Conservation (phyloP, 1,139 yeast genomes). For the Torulaspora pretoriensis region DNA sequence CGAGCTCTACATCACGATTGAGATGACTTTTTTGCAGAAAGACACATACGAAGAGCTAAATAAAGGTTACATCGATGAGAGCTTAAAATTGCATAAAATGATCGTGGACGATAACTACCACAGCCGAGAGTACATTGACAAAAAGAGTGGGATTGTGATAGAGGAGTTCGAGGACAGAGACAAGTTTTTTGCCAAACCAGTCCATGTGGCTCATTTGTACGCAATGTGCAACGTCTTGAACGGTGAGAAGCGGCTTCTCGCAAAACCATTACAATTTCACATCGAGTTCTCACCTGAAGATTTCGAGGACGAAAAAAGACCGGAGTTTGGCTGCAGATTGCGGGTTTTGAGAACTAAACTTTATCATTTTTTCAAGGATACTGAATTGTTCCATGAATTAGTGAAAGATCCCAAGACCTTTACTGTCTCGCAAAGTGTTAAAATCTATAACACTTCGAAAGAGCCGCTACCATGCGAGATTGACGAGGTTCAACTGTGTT, state of each 20-base stretch:
- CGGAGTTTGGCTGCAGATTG: slow-evolving; percentile 68
- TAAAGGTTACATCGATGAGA: slow-evolving; percentile 32
- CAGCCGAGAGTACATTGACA: slow-evolving; percentile 33
- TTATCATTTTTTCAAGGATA: slow-evolving; percentile 49
- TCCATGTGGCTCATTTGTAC: slow-evolving; percentile 72
- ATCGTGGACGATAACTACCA: slow-evolving; percentile 35
- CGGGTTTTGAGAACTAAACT: slow-evolving; percentile 55
- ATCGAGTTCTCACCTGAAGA: slow-evolving; percentile 82
- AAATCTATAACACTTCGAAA: slow-evolving; percentile 35
- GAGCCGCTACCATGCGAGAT: slow-evolving; percentile 30
- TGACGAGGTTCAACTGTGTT: slow-evolving; percentile 54
- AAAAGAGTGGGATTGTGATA: slow-evolving; percentile 33
- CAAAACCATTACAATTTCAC: slow-evolving; percentile 52
- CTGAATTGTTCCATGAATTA: slow-evolving; percentile 42
- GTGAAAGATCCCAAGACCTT: slow-evolving; percentile 17
- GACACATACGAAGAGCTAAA: slow-evolving; percentile 35
- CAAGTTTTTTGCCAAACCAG: slow-evolving; percentile 63
- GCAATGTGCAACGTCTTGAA: slow-evolving; percentile 45
- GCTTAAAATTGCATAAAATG: slow-evolving; percentile 29
- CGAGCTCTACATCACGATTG: slow-evolving; percentile 35
- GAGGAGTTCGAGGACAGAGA: slow-evolving; percentile 55
- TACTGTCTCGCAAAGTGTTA: slow-evolving; percentile 36
- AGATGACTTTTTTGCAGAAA: slow-evolving; percentile 35
- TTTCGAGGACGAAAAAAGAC: slow-evolving; percentile 49
- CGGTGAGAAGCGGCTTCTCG: slow-evolving; percentile 28